Percentiles rank a stretch among this genome's conserved stretches.
Evolutionary conservation across 345 rosid genomes (phyloP).

Genomic region (Salix brachista): DNA sequence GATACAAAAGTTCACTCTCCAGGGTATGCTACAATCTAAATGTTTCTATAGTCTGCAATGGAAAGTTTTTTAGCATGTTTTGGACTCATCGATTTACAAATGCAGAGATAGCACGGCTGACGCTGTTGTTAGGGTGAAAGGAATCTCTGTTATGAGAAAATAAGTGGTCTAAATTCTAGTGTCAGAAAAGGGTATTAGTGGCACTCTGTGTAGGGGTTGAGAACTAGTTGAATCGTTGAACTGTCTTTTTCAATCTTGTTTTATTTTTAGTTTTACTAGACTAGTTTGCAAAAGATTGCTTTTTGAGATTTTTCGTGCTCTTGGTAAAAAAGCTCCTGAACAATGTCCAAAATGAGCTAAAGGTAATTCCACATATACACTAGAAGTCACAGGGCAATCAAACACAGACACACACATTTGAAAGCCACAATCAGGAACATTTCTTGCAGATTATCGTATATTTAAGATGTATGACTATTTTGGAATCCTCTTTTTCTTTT

Average conservation of each 20-base stretch:
- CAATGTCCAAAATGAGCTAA: not conserved
- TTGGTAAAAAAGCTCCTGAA: not conserved
- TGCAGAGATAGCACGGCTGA: not conserved
- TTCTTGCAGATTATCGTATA: not conserved
- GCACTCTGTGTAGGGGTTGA: not conserved
- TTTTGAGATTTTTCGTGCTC: not conserved
- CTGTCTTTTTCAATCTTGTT: not conserved
- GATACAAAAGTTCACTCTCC: conserved; percentile 62
- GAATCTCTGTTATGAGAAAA: not conserved
- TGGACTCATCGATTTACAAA: not conserved
- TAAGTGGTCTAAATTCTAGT: not conserved
- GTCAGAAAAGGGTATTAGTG: not conserved
- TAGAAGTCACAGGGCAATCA: not conserved
- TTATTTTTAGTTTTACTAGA: not conserved
- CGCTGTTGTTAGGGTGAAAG: not conserved
- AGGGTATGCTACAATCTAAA: conserved; percentile 42
- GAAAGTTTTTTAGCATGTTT: not conserved
- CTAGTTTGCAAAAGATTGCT: not conserved
- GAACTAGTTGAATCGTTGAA: not conserved
- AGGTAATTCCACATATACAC: not conserved
- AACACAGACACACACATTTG: not conserved
- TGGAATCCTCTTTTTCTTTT: not conserved
- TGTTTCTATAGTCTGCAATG: not conserved
- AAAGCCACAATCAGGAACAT: not conserved
- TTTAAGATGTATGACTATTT: no score